These are phyloP conservation scores for Iberis pinnata DNA, from an alignment of 345 rosid species.

Conservation along the genomic window DNA sequence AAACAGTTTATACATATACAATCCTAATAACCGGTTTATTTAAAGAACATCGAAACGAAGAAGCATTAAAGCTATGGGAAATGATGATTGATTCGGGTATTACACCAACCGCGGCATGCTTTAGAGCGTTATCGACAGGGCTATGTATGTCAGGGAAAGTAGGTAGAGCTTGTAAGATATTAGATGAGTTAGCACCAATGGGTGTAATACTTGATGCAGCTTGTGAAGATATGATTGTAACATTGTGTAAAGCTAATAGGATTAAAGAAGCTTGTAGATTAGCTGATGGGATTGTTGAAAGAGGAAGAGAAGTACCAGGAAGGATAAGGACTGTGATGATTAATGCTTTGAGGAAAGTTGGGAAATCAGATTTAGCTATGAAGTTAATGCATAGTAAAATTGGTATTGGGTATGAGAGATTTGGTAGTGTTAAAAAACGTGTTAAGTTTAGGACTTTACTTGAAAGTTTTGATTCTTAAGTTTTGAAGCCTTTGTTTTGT, in stretches of 20 bases:
- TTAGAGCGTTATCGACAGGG: constrained; percentile 61
- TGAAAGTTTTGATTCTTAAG: neutral
- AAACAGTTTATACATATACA: constrained; percentile 67
- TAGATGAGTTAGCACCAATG: constrained; percentile 84
- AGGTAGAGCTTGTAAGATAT: constrained; percentile 73
- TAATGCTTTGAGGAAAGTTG: constrained; percentile 87
- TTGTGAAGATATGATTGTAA: constrained; percentile 69
- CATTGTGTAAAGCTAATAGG: constrained; percentile 1
- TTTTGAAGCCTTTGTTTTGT: neutral
- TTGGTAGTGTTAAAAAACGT: constrained; percentile 60
- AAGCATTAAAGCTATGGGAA: constrained; percentile 74
- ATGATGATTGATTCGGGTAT: constrained; percentile 80
- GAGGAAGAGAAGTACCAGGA: constrained; percentile 80
- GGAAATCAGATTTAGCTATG: constrained; percentile 70
- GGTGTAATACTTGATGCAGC: constrained; percentile 75
- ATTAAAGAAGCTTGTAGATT: constrained; percentile 77
- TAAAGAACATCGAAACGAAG: constrained; percentile 62
- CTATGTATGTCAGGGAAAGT: constrained; percentile 87
- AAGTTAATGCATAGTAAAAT: constrained; percentile 88
- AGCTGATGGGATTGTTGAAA: constrained; percentile 79
- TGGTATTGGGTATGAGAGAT: constrained; percentile 74
- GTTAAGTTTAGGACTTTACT: constrained; percentile 48
- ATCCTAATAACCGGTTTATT: constrained; percentile 60
- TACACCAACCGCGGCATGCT: constrained; percentile 75
- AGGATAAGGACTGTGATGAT: constrained; percentile 56